Conservation (phyloP, 2,329 filamentous ascomycete species). For the Ceratocystis variospora region DNA sequence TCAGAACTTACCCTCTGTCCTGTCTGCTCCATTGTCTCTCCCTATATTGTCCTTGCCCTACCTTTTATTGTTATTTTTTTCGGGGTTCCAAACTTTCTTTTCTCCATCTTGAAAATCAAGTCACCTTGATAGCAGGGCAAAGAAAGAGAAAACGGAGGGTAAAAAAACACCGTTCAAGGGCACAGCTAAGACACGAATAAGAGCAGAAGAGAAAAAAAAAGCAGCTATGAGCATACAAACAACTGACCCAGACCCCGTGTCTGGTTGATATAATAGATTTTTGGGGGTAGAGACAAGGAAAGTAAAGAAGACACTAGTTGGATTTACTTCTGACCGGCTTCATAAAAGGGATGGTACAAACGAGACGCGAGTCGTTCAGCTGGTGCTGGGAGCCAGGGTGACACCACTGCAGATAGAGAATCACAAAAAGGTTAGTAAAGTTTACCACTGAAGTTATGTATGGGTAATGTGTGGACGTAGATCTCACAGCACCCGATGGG, state of each 20-base stretch:
- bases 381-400: constrained; percentile 38
- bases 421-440: constrained; percentile 21
- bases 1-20: neutral
- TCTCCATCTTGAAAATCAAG: neutral
- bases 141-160: neutral
- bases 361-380: constrained; percentile 25
- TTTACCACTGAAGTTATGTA: constrained; percentile 10
- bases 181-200: neutral
- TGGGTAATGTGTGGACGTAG: neutral
- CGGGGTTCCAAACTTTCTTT: neutral
- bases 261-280: neutral
- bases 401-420: constrained; percentile 32
- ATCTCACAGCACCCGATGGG: neutral
- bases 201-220: neutral
- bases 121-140: neutral
- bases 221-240: neutral
- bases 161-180: constrained; percentile 9
- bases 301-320: neutral
- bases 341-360: neutral
- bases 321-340: neutral
- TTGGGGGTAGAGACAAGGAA: neutral
- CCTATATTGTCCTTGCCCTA: neutral
- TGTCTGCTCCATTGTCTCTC: neutral
- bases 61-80: neutral
- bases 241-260: neutral